phyloP scores from a whole-genome alignment of 768 basidiomycete species.

The Macrolepiota dolichaula region DNA sequence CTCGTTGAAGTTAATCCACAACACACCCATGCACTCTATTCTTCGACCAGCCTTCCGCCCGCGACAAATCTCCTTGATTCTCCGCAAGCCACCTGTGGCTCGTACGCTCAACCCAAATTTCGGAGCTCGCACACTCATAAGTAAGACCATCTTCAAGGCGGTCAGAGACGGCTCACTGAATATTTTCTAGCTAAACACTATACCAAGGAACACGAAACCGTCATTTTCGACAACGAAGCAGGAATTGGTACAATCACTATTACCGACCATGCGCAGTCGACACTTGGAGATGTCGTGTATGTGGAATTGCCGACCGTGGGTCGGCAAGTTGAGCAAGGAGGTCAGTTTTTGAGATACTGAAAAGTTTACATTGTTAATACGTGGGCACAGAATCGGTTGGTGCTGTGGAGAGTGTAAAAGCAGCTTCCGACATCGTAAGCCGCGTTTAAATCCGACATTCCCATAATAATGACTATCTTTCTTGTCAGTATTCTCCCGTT shows the following conservation, averaged over 20 bases:
- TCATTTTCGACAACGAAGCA: slow-evolving; percentile 73
- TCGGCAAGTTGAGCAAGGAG: slow-evolving; percentile 61
- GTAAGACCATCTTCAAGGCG: slow-evolving; percentile 33
- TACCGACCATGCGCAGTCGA: slow-evolving; percentile 89
- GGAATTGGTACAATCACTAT: slow-evolving; percentile 80
- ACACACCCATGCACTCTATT: slow-evolving; percentile 33
- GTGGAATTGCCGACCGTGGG: slow-evolving; percentile 82
- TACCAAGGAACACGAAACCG: slow-evolving; percentile 85
- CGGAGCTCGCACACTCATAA: slow-evolving; percentile 50
- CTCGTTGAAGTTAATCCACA: slow-evolving; percentile 12
- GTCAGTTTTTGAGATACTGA: slow-evolving; percentile 41
- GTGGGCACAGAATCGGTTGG: slow-evolving; percentile 68
- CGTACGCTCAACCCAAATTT: slow-evolving; percentile 21
- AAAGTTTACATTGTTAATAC: background rate
- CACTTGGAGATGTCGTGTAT: slow-evolving; percentile 95
- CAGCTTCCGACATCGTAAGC: slow-evolving; percentile 87
- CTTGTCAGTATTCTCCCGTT: slow-evolving; percentile 80
- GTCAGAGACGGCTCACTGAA: background rate
- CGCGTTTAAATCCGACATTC: background rate
- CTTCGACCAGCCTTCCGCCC: slow-evolving; percentile 29
- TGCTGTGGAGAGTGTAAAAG: slow-evolving; percentile 95
- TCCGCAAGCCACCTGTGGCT: slow-evolving; percentile 13
- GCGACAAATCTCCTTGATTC: slow-evolving; percentile 22
- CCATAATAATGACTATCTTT: slow-evolving; percentile 11
- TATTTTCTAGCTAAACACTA: slow-evolving; percentile 63